phyloP scores from a whole-genome alignment of 306 rosid genomes.

The Rubus idaeus region DNA sequence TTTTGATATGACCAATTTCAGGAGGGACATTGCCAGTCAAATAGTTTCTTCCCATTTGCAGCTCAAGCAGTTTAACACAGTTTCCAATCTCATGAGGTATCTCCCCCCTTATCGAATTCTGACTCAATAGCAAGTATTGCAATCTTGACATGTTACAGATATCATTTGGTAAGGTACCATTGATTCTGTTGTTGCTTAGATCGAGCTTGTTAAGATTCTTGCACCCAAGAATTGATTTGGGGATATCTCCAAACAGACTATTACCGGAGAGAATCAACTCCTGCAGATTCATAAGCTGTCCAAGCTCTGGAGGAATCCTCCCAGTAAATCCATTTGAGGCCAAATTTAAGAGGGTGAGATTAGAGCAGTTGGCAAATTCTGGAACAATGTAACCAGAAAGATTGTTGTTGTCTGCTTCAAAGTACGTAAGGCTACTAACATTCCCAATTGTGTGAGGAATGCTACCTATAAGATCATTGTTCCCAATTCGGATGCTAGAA shows the following conservation, averaged over 20 bases:
- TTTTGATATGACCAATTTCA: conserved; percentile 91
- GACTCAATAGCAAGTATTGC: conserved; percentile 87
- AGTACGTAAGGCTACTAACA: conserved; percentile 90
- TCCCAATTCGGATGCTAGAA: conserved; percentile 51
- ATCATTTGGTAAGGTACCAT: conserved; percentile 82
- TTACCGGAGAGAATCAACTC: conserved; percentile 89
- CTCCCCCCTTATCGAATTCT: conserved; percentile 87
- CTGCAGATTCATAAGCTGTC: conserved; percentile 84
- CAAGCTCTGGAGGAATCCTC: conserved; percentile 68
- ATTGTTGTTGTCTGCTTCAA: conserved; percentile 85
- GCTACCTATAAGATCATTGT: conserved; percentile 47
- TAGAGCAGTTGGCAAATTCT: conserved; percentile 70
- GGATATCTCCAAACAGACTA: conserved; percentile 77
- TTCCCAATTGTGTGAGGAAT: conserved; percentile 65
- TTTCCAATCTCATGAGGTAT: conserved; percentile 90
- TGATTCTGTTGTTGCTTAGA: conserved; percentile 84
- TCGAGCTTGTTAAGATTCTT: conserved; percentile 94
- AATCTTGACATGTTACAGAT: conserved; percentile 80
- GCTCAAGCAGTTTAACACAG: conserved; percentile 78
- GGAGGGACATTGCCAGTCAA: conserved; percentile 74
- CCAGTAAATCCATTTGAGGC: conserved; percentile 92
- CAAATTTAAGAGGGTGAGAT: conserved; percentile 88
- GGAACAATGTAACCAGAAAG: conserved; percentile 76
- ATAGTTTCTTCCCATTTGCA: conserved; percentile 83
- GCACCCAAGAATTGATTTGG: conserved; percentile 68